Percentiles rank a stretch among this genome's conserved stretches.
Evolutionary conservation across 257 asterid genomes (phyloP).

Genomic region (Anisodus acutangulus): DNA sequence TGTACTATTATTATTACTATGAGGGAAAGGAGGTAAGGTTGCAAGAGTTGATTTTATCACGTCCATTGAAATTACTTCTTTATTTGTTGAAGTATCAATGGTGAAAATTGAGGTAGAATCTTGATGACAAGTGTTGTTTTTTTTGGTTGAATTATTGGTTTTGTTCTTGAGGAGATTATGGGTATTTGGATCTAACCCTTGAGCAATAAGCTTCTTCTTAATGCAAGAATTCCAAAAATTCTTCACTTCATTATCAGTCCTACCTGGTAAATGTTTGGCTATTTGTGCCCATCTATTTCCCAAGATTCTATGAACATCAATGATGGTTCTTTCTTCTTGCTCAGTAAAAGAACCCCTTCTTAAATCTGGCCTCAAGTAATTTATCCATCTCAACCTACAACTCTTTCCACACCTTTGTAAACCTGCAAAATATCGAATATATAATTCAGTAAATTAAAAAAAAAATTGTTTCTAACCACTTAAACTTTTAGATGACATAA

Average conservation of each 20-base stretch:
- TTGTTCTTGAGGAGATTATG: slow-evolving; percentile 69
- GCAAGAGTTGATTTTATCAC: slow-evolving; percentile 30
- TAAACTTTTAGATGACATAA: background rate
- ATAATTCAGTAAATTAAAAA: background rate
- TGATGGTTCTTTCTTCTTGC: slow-evolving; percentile 77
- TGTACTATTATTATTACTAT: background rate
- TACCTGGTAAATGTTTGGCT: slow-evolving; percentile 91
- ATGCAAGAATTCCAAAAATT: slow-evolving; percentile 96
- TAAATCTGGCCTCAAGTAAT: slow-evolving; percentile 85
- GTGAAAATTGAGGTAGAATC: slow-evolving; percentile 49
- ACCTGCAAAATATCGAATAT: slow-evolving; percentile 45
- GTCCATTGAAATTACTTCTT: slow-evolving; percentile 32
- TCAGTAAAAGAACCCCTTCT: slow-evolving; percentile 85
- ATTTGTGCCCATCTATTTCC: slow-evolving; percentile 98
- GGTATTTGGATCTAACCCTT: slow-evolving; percentile 92
- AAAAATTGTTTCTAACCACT: too few species aligned
- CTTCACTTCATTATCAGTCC: slow-evolving; percentile 95
- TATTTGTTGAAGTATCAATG: slow-evolving; percentile 39
- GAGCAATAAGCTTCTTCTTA: slow-evolving; percentile 85
- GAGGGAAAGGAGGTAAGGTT: background rate
- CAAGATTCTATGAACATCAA: slow-evolving; percentile 80
- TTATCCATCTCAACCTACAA: slow-evolving; percentile 92
- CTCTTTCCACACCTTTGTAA: slow-evolving; percentile 95
- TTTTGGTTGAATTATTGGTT: background rate
- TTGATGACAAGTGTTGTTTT: slow-evolving; percentile 2